Evolutionary conservation across 495 filamentous ascomycete species (phyloP).

Genomic region (Tuber melanosporum): DNA sequence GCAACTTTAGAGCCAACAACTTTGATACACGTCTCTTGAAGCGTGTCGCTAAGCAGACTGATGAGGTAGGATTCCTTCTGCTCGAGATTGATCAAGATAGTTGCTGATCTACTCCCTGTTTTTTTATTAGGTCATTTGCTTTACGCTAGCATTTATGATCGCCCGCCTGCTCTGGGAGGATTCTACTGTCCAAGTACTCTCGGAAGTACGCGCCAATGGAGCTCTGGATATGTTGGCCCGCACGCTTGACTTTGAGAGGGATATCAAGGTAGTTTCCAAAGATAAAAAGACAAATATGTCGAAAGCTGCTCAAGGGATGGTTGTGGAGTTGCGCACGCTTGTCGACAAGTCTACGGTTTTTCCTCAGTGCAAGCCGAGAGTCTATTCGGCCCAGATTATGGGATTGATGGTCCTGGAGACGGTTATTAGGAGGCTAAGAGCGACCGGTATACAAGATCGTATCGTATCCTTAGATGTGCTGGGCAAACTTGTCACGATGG

Average conservation of each 20-base stretch:
- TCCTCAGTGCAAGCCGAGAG: constrained; percentile 50
- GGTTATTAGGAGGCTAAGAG: constrained; percentile 51
- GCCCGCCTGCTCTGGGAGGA: constrained; percentile 52
- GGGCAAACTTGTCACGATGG: constrained; percentile 49
- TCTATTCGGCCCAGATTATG: constrained; percentile 57
- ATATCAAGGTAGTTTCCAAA: constrained; percentile 53
- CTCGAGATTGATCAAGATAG: neutral
- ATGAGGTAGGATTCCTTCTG: constrained; percentile 41
- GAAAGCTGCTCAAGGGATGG: constrained; percentile 51
- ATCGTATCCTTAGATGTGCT: constrained; percentile 52
- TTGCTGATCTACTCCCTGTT: neutral
- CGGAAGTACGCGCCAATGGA: constrained; percentile 49
- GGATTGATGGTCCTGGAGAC: constrained; percentile 60
- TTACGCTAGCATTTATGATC: constrained; percentile 53
- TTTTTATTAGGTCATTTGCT: constrained; percentile 50
- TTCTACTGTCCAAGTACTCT: constrained; percentile 48
- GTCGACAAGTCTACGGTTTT: constrained; percentile 51
- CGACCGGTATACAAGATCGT: constrained; percentile 47
- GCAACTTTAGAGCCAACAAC: constrained; percentile 70
- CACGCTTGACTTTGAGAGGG: constrained; percentile 50
- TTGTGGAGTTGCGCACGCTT: constrained; percentile 51
- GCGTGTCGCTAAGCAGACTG: constrained; percentile 49
- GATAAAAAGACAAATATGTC: constrained; percentile 66
- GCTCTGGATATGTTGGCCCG: constrained; percentile 49
- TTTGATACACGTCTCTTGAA: constrained; percentile 61